These are phyloP conservation scores for Starmera stellimalicola DNA, from an alignment of 1,139 yeast genomes.

Conservation along the genomic window DNA sequence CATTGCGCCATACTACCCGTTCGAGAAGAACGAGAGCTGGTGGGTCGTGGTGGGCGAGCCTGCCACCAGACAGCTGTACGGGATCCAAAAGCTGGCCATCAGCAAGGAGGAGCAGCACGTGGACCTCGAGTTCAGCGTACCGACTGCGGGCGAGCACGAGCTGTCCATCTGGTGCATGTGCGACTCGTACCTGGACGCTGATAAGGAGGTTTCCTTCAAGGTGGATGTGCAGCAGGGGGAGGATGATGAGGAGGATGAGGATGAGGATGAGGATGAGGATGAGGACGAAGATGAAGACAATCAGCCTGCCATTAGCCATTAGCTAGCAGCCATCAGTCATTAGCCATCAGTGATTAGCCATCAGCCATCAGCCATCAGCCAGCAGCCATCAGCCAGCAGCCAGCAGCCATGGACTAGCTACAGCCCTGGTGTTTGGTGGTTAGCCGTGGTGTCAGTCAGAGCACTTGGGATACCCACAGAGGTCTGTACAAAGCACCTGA, in stretches of 20 bases:
- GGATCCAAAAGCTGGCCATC: slow-evolving; percentile 59
- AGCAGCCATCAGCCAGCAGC: too few species aligned
- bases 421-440: too few species aligned
- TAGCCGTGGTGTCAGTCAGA: too few species aligned
- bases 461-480: too few species aligned
- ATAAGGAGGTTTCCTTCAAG: slow-evolving; percentile 59
- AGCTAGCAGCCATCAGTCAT: too few species aligned
- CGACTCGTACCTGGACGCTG: slow-evolving; percentile 87
- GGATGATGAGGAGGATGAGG: slow-evolving; percentile 21
- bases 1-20: slow-evolving; percentile 47
- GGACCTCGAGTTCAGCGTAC: slow-evolving; percentile 47
- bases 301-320: too few species aligned
- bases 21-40: slow-evolving; percentile 66
- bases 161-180: slow-evolving; percentile 80
- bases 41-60: slow-evolving; percentile 78
- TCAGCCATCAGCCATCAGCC: too few species aligned
- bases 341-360: too few species aligned
- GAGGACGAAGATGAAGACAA: neutral
- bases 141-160: slow-evolving; percentile 49
- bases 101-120: slow-evolving; percentile 43
- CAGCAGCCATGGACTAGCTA: too few species aligned
- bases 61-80: slow-evolving; percentile 51
- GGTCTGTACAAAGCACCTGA: too few species aligned
- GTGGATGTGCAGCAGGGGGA: slow-evolving; percentile 33
- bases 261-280: slow-evolving; percentile 9